Base-by-base conservation (phyloP, 2,329 filamentous ascomycete genomes). In the Talaromyces sp. region DNA sequence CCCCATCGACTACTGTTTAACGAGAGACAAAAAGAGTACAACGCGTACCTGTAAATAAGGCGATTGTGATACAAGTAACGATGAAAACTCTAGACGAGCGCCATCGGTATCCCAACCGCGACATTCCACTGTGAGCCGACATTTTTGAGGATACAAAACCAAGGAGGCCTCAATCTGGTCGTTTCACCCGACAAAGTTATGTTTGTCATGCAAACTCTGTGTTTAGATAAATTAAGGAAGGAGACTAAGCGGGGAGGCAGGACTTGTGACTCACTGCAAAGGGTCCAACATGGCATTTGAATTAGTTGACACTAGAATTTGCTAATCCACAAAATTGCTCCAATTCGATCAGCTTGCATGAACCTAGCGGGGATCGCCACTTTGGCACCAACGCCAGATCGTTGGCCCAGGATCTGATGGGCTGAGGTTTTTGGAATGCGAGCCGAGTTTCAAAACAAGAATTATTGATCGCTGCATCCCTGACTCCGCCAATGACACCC, bases 1-100 rank as follows among this genome's bases (percentile, higher is more conserved):
- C 11, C 27, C 29, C 9, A 31, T n/a, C 14, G 14, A 19, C 7
- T n/a, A 8, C 11, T 11, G 24, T 46, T 56, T 35, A n/a, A 38
- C 35, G 35, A n/a, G 35, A 38, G 35, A n/a, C n/a, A 8, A 38
- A n/a, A 3, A 2, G 13, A 19, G 1, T 32, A 9, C 43, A 24
- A 7, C 19, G n/a, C 17, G 14, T 17, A 61, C 59, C 59, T 61
- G 59, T 55, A 14, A 57, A 61, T 38, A 61, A 27, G 27, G 59
- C 59, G 46, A 35, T 38, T 27, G 59, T 51, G 27, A 61, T 56
- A 38, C 59, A 61, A 27, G 58, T 54, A 14, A 60, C 51, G 13
- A 60, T 60, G 43, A 60, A 54, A 32, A 43, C 31, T 3, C 13
- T 56, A 8, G 58, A 60, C 13, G 58, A 56, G 31, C 58, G 58